Base-by-base conservation (phyloP, 176 grass and related monocot species). In the Puya raimondii region DNA sequence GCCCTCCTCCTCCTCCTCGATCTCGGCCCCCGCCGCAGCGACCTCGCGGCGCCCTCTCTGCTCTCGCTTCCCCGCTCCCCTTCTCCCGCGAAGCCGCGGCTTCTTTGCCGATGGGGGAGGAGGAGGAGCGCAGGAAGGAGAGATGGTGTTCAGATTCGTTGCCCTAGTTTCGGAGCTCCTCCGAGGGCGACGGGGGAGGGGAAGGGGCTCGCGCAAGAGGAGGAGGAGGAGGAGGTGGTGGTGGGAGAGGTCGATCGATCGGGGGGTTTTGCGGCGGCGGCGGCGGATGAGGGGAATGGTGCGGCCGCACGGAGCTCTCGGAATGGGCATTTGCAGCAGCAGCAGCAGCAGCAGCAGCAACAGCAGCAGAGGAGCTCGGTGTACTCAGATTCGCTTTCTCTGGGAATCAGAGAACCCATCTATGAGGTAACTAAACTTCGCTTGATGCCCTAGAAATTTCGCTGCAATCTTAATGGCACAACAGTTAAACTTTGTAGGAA, bases 351-450 rank as follows among this genome's bases (percentile, higher is more conserved):
- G 33, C 65, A 27, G 75, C n/a, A n/a, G 57, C 49, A 18, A 1
- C 65, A 50, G 33, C 75, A 10, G 33, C 65, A 27, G 75, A 66
- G 25, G 64, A 76, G 2, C 5, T 8, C 23, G 48, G 25, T 27
- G 7, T 75, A 86, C 26, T 70, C 72, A 14, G 92, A 96, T 69
- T 87, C 85, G 57, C 50, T 83, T 26, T 92, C 92, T 52, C 92
- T 96, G 2, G 87, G 92, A 27, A 81, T 96, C 79, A 92, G 63
- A 83, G 88, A 92, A 54, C 88, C 92, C 16, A 86, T 83, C n/a
- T 96, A 96, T 72, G 92, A 92, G 88, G 92, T 96, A 78, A 21
- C 51, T 21, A 29, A 47, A 17, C 52, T 13, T 50, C 29, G 15
- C 18, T 23, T 13, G 48, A 50, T 18, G 23, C n/a, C 12, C 61